Base-by-base conservation (phyloP, 805 yeast species). In the Yarrowia phangngaensis region DNA sequence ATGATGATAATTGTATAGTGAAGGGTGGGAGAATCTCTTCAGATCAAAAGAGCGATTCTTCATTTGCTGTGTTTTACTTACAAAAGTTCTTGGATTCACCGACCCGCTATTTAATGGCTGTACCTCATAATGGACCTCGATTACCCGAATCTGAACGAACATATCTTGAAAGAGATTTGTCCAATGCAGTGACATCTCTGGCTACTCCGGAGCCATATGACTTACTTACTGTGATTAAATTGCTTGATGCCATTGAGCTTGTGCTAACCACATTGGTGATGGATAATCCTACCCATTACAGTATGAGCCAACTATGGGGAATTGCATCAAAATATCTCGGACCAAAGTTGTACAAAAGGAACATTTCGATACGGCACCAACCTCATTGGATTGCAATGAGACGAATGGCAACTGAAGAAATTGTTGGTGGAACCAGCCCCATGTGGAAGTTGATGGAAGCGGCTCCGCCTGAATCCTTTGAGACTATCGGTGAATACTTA, bases 351-450 rank as follows among this genome's bases (percentile, higher is more conserved):
- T 38, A 27, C 19, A n/a, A 19, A 3, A 3, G 12, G 9, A 38
- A 27, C 9, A 6, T 27, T 5, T 23, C 17, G 7, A 27, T 38
- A 7, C 14, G 32, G 2, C 23, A 14, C 2, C 32, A 38, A 6
- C n/a, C 45, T 19, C 23, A 38, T 8, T 38, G 45, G 45, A 29
- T 38, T 9, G 31, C 32, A 2, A 38, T 38, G 45, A 8, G 45
- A 38, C 23, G 45, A 5, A 20, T 32, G 6, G 45, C 45, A 5
- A 27, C 24, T 4, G 17, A 13, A 4, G 43, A 35, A 16, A 16
- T 35, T 5, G 16, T 8, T 2, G 22, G 22, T 6, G n/a, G n/a
- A n/a, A n/a, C n/a, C n/a, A n/a, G n/a, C n/a, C n/a, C n/a, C n/a
- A n/a, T n/a, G n/a, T n/a, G n/a, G n/a, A 16, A 24, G 8, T n/a